Evolutionary conservation across 2,329 filamentous ascomycete species (phyloP).

Genomic region (Sporothrix luriei): DNA sequence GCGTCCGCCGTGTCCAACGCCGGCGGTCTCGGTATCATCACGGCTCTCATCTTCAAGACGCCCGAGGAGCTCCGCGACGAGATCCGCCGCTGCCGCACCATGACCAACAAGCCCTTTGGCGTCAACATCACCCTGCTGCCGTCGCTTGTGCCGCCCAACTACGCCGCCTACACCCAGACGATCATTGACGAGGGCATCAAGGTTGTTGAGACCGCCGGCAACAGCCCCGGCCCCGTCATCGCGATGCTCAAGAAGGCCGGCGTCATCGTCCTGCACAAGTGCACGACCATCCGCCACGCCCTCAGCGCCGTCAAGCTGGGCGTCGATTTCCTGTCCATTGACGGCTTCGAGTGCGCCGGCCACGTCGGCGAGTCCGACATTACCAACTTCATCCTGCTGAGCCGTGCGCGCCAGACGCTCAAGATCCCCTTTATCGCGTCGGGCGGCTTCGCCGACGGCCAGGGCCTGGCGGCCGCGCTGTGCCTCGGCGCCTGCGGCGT

Average conservation of each 20-base stretch:
- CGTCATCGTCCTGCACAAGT: conserved; percentile 89
- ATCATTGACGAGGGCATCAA: conserved; percentile 90
- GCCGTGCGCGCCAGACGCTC: conserved; percentile 79
- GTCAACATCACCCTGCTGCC: conserved; percentile 96
- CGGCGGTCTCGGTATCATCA: conserved; percentile 81
- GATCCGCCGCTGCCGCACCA: conserved; percentile 79
- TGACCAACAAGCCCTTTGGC: conserved; percentile 80
- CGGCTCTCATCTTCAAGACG: conserved; percentile 87
- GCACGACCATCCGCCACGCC: conserved; percentile 93
- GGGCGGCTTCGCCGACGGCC: conserved; percentile 91
- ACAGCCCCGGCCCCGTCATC: conserved; percentile 84
- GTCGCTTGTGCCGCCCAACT: conserved; percentile 86
- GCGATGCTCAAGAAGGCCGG: conserved; percentile 78
- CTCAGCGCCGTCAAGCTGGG: conserved; percentile 89
- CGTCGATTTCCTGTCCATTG: conserved; percentile 94
- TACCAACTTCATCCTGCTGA: conserved; percentile 86
- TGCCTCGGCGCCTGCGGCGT: conserved; percentile 88
- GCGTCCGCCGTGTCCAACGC: conserved; percentile 77
- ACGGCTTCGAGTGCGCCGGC: conserved; percentile 95
- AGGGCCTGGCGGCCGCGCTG: conserved; percentile 88
- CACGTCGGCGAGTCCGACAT: conserved; percentile 87
- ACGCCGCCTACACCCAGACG: conserved; percentile 85
- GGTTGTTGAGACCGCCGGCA: conserved; percentile 66
- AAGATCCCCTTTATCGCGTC: conserved; percentile 91
- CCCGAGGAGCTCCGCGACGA: conserved; percentile 91